A percentile compares a stretch with the other conserved stretches of the same genome.
Conservation (phyloP, 2,329 filamentous ascomycete species). For the Aspergillus bombycis region DNA sequence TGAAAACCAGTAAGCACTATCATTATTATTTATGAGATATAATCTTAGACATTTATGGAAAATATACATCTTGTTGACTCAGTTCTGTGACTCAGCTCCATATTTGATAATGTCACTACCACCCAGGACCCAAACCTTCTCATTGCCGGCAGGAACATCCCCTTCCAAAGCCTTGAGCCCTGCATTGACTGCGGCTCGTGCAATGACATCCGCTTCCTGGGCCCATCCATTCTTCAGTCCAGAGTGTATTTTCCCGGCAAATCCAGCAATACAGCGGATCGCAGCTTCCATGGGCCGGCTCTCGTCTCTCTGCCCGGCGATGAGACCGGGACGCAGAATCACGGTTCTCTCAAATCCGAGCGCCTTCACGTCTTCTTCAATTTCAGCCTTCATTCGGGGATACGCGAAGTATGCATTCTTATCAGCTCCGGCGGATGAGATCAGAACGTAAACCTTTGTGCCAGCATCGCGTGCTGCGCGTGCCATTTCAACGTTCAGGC, state of each 20-base stretch:
- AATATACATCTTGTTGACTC: neutral
- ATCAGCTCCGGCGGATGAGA: slow-evolving; percentile 63
- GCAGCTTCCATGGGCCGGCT: slow-evolving; percentile 62
- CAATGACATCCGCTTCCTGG: slow-evolving; percentile 74
- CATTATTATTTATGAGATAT: neutral
- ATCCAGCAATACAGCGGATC: slow-evolving; percentile 58
- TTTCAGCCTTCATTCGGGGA: slow-evolving; percentile 77
- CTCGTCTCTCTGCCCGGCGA: slow-evolving; percentile 71
- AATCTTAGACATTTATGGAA: neutral
- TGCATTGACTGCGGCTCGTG: slow-evolving; percentile 44
- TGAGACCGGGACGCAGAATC: slow-evolving; percentile 73
- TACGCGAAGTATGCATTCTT: slow-evolving; percentile 60
- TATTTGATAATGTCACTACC: slow-evolving; percentile 43
- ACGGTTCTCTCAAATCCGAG: slow-evolving; percentile 78
- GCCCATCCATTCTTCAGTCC: slow-evolving; percentile 66
- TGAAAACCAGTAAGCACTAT: neutral
- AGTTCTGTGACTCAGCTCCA: slow-evolving; percentile 20
- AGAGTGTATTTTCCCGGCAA: slow-evolving; percentile 57
- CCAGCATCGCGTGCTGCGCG: slow-evolving; percentile 73
- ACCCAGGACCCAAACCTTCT: slow-evolving; percentile 45
- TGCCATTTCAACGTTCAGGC: slow-evolving; percentile 79
- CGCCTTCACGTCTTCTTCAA: slow-evolving; percentile 75
- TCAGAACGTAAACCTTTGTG: slow-evolving; percentile 73
- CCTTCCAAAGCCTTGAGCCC: slow-evolving; percentile 45
- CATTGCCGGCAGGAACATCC: slow-evolving; percentile 40